A percentile compares a stretch with the other conserved stretches of the same genome.
Conservation (phyloP, 139 green algal species). For the Picochlorum sp. region DNA sequence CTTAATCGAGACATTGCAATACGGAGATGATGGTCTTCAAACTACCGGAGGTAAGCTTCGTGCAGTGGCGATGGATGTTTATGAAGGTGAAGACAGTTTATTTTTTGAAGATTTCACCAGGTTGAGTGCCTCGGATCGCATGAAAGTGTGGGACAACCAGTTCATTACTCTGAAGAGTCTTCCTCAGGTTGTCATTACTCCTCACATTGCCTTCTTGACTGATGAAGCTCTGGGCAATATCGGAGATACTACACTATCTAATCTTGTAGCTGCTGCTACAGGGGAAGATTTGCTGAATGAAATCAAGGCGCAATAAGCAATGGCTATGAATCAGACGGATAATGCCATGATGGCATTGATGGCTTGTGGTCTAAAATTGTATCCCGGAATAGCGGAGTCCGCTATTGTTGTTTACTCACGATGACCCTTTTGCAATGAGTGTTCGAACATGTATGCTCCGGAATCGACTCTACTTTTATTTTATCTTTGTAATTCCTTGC, state of each 20-base stretch:
- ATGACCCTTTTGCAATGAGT: no score
- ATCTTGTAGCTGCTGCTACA: conserved; percentile 30
- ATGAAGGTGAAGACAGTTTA: conserved; percentile 24
- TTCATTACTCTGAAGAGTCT: neutral
- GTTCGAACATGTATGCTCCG: no score
- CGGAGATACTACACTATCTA: conserved; percentile 42
- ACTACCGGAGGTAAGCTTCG: conserved; percentile 17
- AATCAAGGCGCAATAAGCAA: conserved; percentile 5
- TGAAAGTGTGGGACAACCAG: conserved; percentile 4
- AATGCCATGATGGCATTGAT: no score
- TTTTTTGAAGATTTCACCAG: conserved; percentile 43
- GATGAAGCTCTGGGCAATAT: conserved; percentile 65
- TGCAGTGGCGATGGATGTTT: conserved; percentile 19
- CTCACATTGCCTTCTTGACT: conserved; percentile 71
- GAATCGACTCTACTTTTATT: no score
- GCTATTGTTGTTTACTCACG: no score
- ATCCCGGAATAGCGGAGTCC: no score
- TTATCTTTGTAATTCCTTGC: no score
- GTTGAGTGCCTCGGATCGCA: conserved; percentile 13
- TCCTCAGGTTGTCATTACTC: conserved; percentile 6
- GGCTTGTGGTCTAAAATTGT: no score
- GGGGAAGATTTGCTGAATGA: conserved; percentile 16
- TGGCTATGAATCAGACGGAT: neutral
- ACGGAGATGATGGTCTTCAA: neutral
- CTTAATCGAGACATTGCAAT: conserved; percentile 36